These are phyloP conservation scores for Phytophthora hybrid DNA, from an alignment of 352 stramenopile species.

Conservation along the genomic window DNA sequence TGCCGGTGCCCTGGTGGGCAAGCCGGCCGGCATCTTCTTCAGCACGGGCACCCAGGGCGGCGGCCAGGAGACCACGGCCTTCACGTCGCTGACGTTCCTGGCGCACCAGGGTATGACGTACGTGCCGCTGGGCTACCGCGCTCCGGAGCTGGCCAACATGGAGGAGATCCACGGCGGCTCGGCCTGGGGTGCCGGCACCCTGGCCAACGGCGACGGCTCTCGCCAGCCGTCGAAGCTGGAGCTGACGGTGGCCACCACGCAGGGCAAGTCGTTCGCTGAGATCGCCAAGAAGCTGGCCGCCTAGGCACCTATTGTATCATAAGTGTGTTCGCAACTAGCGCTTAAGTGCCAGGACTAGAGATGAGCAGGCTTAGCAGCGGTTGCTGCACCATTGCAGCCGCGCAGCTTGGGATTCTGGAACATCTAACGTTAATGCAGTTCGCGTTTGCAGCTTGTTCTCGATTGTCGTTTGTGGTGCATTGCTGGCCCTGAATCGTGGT, in stretches of 20 bases:
- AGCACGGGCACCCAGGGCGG: constrained; percentile 23
- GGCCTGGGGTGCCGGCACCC: constrained; percentile 13
- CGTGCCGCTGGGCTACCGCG: constrained; percentile 25
- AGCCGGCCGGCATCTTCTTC: constrained; percentile 27
- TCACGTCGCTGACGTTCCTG: constrained; percentile 30
- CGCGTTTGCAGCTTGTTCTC: constrained; percentile 2
- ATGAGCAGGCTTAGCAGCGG: neutral
- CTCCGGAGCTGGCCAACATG: constrained; percentile 23
- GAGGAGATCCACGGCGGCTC: constrained; percentile 25
- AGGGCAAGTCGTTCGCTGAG: constrained; percentile 28
- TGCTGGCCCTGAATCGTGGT: neutral
- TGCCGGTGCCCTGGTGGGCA: constrained; percentile 9
- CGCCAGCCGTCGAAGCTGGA: constrained; percentile 30
- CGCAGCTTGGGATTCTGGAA: neutral
- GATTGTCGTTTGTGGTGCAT: neutral
- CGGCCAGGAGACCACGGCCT: constrained; percentile 26
- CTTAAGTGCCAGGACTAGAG: constrained; percentile 5
- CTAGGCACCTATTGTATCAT: constrained; percentile 30
- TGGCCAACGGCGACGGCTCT: constrained; percentile 20
- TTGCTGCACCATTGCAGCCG: neutral
- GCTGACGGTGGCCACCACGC: constrained; percentile 19
- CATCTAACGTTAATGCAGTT: constrained; percentile 4
- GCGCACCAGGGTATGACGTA: constrained; percentile 22
- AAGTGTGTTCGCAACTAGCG: neutral
- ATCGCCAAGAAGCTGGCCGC: constrained; percentile 81